A percentile compares a stretch with the other conserved stretches of the same genome.
Evolutionary conservation across 2,329 filamentous ascomycete species (phyloP).

Genomic region (Aspergillus ustus): DNA sequence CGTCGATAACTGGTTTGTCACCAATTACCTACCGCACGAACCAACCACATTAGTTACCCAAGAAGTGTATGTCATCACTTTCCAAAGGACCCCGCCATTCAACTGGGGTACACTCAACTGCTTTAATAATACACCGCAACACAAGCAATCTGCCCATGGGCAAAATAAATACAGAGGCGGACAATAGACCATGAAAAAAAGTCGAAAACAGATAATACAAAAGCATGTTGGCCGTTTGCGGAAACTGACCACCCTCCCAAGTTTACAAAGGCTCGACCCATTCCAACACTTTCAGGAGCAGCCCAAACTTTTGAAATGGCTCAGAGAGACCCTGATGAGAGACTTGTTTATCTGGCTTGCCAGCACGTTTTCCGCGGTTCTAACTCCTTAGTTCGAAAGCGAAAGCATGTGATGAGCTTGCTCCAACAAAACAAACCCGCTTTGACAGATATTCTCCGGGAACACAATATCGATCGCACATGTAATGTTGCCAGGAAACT

Average conservation of each 20-base stretch:
- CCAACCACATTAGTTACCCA: conserved; percentile 5
- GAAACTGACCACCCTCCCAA: background rate
- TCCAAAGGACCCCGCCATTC: conserved; percentile 1
- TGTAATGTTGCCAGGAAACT: conserved; percentile 1
- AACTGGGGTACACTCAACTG: conserved; percentile 4
- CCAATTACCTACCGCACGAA: conserved; percentile 3
- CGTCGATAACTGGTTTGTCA: conserved; percentile 4
- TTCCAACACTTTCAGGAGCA: too few relatives aligned
- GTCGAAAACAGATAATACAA: background rate
- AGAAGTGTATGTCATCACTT: conserved; percentile 8
- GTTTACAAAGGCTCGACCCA: too few relatives aligned
- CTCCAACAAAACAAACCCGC: background rate
- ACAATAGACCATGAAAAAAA: background rate
- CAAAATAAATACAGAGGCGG: background rate
- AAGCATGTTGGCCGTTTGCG: background rate
- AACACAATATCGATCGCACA: background rate
- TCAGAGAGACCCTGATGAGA: conserved; percentile 1
- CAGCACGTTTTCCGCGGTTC: background rate
- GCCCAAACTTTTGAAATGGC: background rate
- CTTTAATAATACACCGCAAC: conserved; percentile 1
- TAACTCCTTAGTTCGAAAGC: background rate
- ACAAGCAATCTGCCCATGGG: background rate
- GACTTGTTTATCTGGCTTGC: conserved; percentile 3
- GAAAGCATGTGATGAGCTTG: background rate
- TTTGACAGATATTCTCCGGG: conserved; percentile 2